These are phyloP conservation scores for Kwoniella botswanensis DNA, from an alignment of 768 basidiomycete genomes.

Conservation along the genomic window DNA sequence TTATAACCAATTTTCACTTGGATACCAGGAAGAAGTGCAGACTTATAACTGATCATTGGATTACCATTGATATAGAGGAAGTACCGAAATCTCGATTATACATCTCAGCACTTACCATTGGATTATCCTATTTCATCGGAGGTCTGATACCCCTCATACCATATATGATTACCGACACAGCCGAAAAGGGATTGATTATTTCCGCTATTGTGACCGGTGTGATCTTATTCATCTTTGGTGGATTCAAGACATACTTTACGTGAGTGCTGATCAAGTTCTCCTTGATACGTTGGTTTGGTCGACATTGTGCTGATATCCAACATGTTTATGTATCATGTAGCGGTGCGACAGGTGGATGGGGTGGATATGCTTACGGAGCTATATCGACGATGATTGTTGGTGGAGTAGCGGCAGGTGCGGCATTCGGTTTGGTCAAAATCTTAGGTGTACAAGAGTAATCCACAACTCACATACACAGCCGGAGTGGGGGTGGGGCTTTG, in stretches of 20 bases:
- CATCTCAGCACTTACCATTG: slow-evolving; percentile 91
- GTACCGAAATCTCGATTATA: slow-evolving; percentile 82
- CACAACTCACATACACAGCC: neutral
- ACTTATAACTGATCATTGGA: neutral
- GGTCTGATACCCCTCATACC: slow-evolving; percentile 90
- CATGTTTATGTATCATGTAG: slow-evolving; percentile 15
- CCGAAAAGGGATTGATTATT: slow-evolving; percentile 62
- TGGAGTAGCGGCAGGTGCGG: slow-evolving; percentile 81
- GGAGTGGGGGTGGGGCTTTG: neutral
- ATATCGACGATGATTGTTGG: slow-evolving; percentile 86
- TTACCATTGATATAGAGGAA: slow-evolving; percentile 68
- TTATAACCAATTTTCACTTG: too few species aligned
- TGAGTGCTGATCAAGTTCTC: slow-evolving; percentile 22
- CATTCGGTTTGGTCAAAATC: slow-evolving; percentile 66
- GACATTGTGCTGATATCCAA: too few species aligned
- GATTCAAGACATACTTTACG: slow-evolving; percentile 83
- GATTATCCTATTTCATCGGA: slow-evolving; percentile 89
- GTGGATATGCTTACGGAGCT: slow-evolving; percentile 85
- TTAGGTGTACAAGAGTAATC: slow-evolving; percentile 55
- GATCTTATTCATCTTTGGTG: slow-evolving; percentile 86
- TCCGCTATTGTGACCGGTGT: slow-evolving; percentile 78
- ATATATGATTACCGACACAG: slow-evolving; percentile 83
- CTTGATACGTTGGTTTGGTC: neutral
- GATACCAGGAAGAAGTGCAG: too few species aligned
- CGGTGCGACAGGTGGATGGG: slow-evolving; percentile 62